Conservation (phyloP, 2,329 filamentous ascomycete genomes). For the Aspergillus oerlinghausenensis region DNA sequence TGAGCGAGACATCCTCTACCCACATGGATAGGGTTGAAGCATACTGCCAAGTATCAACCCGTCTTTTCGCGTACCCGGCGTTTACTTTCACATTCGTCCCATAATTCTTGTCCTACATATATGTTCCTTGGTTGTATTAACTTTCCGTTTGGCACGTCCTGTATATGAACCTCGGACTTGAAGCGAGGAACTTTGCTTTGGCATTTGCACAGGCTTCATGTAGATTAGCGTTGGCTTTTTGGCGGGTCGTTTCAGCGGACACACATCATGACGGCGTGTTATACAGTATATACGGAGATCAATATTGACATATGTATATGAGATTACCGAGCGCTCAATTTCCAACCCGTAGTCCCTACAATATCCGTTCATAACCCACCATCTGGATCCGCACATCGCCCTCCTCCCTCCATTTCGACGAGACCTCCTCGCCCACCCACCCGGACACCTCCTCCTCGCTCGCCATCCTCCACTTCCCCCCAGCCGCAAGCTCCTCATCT, state of each 20-base stretch:
- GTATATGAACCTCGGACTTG: not conserved
- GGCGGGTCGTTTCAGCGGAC: not conserved
- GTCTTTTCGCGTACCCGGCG: not conserved
- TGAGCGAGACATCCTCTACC: not conserved
- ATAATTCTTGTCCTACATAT: not conserved
- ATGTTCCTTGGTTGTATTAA: not conserved
- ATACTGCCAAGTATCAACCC: not conserved
- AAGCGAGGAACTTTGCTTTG: not conserved
- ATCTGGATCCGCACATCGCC: slow-evolving; percentile 48
- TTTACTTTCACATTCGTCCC: not conserved
- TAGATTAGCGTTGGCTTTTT: not conserved
- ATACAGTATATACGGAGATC: not conserved
- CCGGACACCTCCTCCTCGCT: slow-evolving; percentile 30
- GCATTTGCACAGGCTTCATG: not conserved
- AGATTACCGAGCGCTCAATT: not conserved
- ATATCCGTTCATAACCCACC: slow-evolving; percentile 39
- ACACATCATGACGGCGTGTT: not conserved
- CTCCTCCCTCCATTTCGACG: slow-evolving; percentile 43
- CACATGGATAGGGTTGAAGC: not conserved
- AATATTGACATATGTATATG: not conserved
- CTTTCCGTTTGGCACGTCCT: not conserved
- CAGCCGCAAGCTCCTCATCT: slow-evolving; percentile 26
- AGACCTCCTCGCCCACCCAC: slow-evolving; percentile 42
- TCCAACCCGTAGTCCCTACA: slow-evolving; percentile 1
- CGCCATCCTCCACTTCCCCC: slow-evolving; percentile 31